Evolutionary conservation across 2,329 filamentous ascomycete species (phyloP).

Genomic region (Phialocephala subalpina): DNA sequence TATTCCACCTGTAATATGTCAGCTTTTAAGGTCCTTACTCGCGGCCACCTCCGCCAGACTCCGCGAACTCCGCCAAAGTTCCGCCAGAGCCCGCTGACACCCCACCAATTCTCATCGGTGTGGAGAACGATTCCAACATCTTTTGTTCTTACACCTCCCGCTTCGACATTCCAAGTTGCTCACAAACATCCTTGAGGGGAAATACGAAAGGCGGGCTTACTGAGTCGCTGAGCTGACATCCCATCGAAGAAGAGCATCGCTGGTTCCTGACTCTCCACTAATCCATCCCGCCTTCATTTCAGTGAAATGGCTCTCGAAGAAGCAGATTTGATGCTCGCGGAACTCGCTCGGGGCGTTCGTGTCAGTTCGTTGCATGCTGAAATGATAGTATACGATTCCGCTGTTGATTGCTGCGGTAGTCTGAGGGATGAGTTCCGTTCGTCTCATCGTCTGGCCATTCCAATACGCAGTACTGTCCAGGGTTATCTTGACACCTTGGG

Average conservation of each 20-base stretch:
- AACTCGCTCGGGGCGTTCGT: slow-evolving; percentile 66
- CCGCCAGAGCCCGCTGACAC: too few relatives aligned
- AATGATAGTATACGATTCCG: slow-evolving; percentile 78
- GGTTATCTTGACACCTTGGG: slow-evolving; percentile 73
- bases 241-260: slow-evolving; percentile 69
- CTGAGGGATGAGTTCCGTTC: slow-evolving; percentile 78
- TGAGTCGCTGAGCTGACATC: slow-evolving; percentile 65
- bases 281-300: slow-evolving; percentile 76
- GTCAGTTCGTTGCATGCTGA: slow-evolving; percentile 67
- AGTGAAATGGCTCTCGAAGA: slow-evolving; percentile 77
- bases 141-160: too few relatives aligned
- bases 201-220: slow-evolving; percentile 7
- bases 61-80: too few relatives aligned
- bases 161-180: slow-evolving; percentile 66
- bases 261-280: slow-evolving; percentile 52
- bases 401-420: slow-evolving; percentile 69
- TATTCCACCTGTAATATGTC: slow-evolving; percentile 59
- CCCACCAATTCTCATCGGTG: too few relatives aligned
- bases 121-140: too few relatives aligned
- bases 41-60: too few relatives aligned
- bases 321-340: slow-evolving; percentile 70
- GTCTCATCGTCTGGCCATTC: slow-evolving; percentile 76
- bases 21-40: not conserved
- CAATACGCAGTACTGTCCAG: slow-evolving; percentile 71
- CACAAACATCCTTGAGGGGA: not conserved